Conservation (phyloP, 345 rosid species). For the Gossypium ekmanianum region DNA sequence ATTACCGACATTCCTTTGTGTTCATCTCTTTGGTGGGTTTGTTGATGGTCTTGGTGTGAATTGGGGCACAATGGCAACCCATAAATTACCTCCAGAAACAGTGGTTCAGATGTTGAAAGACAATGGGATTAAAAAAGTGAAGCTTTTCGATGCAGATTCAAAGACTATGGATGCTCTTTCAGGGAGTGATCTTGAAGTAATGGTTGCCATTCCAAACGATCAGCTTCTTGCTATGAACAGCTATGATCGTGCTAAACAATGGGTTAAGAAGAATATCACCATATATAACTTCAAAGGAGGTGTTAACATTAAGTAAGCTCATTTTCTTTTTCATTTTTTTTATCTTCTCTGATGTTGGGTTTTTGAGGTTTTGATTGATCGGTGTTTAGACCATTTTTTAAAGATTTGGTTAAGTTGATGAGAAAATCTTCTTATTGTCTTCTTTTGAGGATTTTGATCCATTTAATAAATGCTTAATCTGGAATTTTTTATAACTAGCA, state of each 20-base stretch:
- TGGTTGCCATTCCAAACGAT: constrained; percentile 94
- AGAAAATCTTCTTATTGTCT: neutral
- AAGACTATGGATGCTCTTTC: constrained; percentile 68
- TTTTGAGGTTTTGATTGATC: neutral
- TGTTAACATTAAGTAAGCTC: constrained; percentile 59
- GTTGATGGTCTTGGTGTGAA: constrained; percentile 72
- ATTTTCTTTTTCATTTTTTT: neutral
- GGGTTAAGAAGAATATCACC: constrained; percentile 67
- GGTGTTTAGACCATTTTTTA: neutral
- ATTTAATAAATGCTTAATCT: neutral
- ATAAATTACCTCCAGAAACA: constrained; percentile 52
- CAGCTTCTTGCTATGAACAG: constrained; percentile 57
- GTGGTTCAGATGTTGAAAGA: constrained; percentile 78
- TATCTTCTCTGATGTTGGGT: neutral
- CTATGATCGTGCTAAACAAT: constrained; percentile 52
- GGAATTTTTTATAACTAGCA: neutral
- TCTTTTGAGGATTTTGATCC: neutral
- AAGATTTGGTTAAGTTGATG: neutral
- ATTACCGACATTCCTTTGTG: neutral
- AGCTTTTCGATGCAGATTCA: constrained; percentile 76
- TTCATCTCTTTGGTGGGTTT: neutral
- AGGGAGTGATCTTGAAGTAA: constrained; percentile 70
- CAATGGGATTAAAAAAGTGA: constrained; percentile 76
- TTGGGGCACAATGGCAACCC: constrained; percentile 83
- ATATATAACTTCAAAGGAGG: constrained; percentile 63